Evolutionary conservation across 805 yeast genomes (phyloP).

Genomic region (Clavispora fructus): DNA sequence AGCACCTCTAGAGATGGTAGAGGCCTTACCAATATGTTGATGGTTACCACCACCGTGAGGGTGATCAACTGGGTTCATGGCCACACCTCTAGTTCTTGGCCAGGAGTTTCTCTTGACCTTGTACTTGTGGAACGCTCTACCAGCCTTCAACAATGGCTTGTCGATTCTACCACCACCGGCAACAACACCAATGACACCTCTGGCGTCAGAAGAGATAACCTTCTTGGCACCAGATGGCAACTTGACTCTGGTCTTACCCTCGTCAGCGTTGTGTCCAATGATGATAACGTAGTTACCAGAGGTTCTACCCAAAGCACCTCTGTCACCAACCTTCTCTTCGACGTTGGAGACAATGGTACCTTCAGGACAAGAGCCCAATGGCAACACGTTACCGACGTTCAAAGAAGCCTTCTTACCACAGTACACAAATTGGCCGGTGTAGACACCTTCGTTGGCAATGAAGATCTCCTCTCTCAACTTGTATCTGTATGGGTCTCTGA

Average conservation of each 20-base stretch:
- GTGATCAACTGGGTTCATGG: slow-evolving; percentile 99
- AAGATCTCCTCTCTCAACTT: slow-evolving; percentile 96
- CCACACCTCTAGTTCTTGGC: slow-evolving; percentile 99
- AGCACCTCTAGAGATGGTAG: slow-evolving; percentile 98
- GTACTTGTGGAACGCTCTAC: slow-evolving; percentile 99
- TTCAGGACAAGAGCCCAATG: slow-evolving; percentile 96
- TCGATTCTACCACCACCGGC: slow-evolving; percentile 99
- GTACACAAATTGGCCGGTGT: slow-evolving; percentile 98
- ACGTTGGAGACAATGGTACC: slow-evolving; percentile 99
- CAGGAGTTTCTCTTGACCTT: slow-evolving; percentile 99
- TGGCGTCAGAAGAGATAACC: slow-evolving; percentile 89
- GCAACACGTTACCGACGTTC: slow-evolving; percentile 95
- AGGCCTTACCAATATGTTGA: slow-evolving; percentile 99
- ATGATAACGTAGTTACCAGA: slow-evolving; percentile 99
- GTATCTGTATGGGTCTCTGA: slow-evolving; percentile 99
- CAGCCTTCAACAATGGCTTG: slow-evolving; percentile 99
- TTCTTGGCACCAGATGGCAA: slow-evolving; percentile 99
- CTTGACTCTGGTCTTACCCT: slow-evolving; percentile 98
- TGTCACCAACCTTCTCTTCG: slow-evolving; percentile 98
- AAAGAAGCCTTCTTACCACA: slow-evolving; percentile 98
- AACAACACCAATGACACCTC: slow-evolving; percentile 99
- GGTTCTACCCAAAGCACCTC: slow-evolving; percentile 99
- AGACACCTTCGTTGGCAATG: slow-evolving; percentile 99
- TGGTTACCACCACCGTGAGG: slow-evolving; percentile 99
- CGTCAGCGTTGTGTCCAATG: slow-evolving; percentile 99